Base-by-base conservation (phyloP, 192 early-diverging fungal species). In the Backusella westeae region DNA sequence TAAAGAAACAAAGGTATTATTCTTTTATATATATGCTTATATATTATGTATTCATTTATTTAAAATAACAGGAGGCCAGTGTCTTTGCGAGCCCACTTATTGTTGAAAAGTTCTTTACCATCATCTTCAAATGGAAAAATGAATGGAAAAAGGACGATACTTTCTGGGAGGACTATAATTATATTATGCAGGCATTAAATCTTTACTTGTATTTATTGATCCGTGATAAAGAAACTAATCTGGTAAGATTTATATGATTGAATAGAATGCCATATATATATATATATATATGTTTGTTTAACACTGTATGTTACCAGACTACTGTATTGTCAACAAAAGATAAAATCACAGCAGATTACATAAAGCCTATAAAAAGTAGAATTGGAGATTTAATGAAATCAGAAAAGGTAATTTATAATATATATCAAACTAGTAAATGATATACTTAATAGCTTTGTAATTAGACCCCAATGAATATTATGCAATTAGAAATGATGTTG, bases 181-280 rank as follows among this genome's bases (percentile, higher is more conserved):
- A 73, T 67, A 69, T 84, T 6, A 87, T 87, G 83, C 85, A 87
- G 15, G 80, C 79, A 14, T 53, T 86, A 3, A 87, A 87, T 72
- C 81, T 86, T 77, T 87, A 87, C 68, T 26, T 86, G 23, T 86
- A 80, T 71, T 36, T 87, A 35, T 72, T 87, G 49, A 81, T 86
- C 70, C 75, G 82, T 7, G 86, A 87, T 70, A 52, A 80, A n/a
- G 67, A 76, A 21, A 73, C 83, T 8, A 85, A 87, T 49, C 39
- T 80, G 79, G 86, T 87, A 79, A 72, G 8, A 6, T 26, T 26
- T 26, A 21, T 12, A 14, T 63, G 10, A 23, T 12, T 14, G 0
- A 12, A 10, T 9, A 12, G 10, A 23, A 10, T 26, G 53, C n/a
- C 21, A 6, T 17, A 21, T 17, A 52, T 19, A 52, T 17, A 52